Base-by-base conservation (phyloP, 2,329 filamentous ascomycete genomes). In the Diaporthe longicolla region DNA sequence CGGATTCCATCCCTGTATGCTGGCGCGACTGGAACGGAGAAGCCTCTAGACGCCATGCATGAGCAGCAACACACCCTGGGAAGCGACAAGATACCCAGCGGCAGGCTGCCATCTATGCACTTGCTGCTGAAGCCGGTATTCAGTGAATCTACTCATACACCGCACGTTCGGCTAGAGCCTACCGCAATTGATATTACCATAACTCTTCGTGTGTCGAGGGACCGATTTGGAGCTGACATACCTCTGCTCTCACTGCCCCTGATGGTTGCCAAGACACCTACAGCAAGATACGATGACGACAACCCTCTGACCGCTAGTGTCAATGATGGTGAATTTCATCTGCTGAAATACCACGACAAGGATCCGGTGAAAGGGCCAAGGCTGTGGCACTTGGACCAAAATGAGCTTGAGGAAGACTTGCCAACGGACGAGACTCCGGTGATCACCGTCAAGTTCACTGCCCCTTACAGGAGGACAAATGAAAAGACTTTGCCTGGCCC, bases 401-500 rank as follows among this genome's bases (percentile, higher is more conserved):
- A 15, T 29, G 43, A 52, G 43, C n/a, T 26, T 9, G 21, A 35
- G 6, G 15, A 6, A 19, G 21, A 10, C 15, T 21, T 6, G 10
- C 40, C 29, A 29, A n/a, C 24, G 0, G 52, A 61, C 19, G 40
- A 59, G 29, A 26, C 21, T 4, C n/a, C 21, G 5, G 21, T 26
- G 13, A 50, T 74, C 26, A 48, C 37, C 3, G 50, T 72, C 45
- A 52, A 9, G 15, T 74, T 74, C 17, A 71, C 59, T 9, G 73
- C 73, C 3, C 69, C 68, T 32, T 70, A 63, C 32, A 54, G 73
- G 4, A 71, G 15, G 26, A 74, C 73, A 26, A 24, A 72, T 61
- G 59, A 72, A 43, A 71, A 58, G 59, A 74, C 73, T 1, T 24
- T n/a, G 29, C 32, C 58, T 19, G 68, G 72, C n/a, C 57, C 72